Conservation (phyloP, 1,139 yeast genomes). For the Debaryomycetaceae sp. region DNA sequence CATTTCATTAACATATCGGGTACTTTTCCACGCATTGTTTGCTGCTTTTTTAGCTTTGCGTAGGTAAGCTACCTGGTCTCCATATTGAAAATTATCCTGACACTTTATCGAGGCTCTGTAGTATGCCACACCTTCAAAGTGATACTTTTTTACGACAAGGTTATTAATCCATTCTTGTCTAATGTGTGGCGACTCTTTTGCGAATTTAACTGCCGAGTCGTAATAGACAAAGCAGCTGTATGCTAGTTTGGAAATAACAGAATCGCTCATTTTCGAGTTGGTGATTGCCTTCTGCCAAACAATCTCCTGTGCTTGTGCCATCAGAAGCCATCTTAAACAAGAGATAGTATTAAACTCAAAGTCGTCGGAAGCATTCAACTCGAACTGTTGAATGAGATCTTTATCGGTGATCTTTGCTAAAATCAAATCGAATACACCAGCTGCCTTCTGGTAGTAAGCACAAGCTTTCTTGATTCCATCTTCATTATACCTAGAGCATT, state of each 20-base stretch:
- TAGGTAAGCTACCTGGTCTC: slow-evolving; percentile 66
- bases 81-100: slow-evolving; percentile 53
- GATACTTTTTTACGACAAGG: slow-evolving; percentile 52
- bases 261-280: slow-evolving; percentile 52
- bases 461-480: slow-evolving; percentile 65
- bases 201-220: slow-evolving; percentile 38
- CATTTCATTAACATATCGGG: slow-evolving; percentile 39
- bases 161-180: slow-evolving; percentile 65
- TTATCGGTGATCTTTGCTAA: slow-evolving; percentile 8
- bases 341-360: slow-evolving; percentile 24
- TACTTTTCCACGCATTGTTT: slow-evolving; percentile 34
- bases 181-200: slow-evolving; percentile 49
- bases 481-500: slow-evolving; percentile 40
- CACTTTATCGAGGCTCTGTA: slow-evolving; percentile 55
- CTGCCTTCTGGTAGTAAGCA: slow-evolving; percentile 62
- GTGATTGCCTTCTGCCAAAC: slow-evolving; percentile 73
- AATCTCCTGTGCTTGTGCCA: slow-evolving; percentile 87
- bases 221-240: slow-evolving; percentile 61
- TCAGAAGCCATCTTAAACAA: slow-evolving; percentile 42
- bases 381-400: slow-evolving; percentile 1
- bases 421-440: slow-evolving; percentile 59
- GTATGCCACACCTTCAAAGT: slow-evolving; percentile 69
- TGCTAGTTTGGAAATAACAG: slow-evolving; percentile 62
- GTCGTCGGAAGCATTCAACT: slow-evolving; percentile 16
- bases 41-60: slow-evolving; percentile 30